These are phyloP conservation scores for Claviceps digitariae DNA, from an alignment of 2,329 filamentous ascomycete species.

Conservation along the genomic window DNA sequence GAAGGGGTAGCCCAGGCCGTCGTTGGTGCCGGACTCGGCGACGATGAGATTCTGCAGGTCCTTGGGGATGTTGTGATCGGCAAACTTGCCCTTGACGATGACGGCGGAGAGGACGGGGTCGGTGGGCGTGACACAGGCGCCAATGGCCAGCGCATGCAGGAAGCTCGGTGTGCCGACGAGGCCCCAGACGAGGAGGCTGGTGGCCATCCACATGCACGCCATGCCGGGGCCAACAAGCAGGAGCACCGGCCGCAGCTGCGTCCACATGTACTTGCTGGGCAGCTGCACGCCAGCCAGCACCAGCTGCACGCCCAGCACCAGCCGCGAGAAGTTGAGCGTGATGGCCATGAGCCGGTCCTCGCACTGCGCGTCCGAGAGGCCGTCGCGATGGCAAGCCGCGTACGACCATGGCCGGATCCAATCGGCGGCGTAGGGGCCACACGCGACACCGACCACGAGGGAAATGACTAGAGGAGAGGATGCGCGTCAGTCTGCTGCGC, in stretches of 20 bases:
- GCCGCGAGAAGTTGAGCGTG: slow-evolving; percentile 71
- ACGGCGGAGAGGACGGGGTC: slow-evolving; percentile 80
- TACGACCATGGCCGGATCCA: slow-evolving; percentile 66
- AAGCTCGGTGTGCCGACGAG: slow-evolving; percentile 60
- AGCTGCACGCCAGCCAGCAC: slow-evolving; percentile 81
- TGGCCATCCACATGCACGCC: slow-evolving; percentile 74
- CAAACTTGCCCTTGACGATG: slow-evolving; percentile 88
- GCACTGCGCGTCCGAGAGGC: slow-evolving; percentile 16
- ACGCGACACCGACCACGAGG: slow-evolving; percentile 61
- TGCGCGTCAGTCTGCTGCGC: not conserved
- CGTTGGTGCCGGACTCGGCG: slow-evolving; percentile 77
- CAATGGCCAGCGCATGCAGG: slow-evolving; percentile 66
- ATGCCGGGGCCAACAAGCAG: slow-evolving; percentile 74
- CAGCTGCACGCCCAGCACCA: slow-evolving; percentile 82
- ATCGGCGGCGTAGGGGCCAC: slow-evolving; percentile 66
- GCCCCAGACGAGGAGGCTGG: slow-evolving; percentile 65
- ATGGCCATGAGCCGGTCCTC: slow-evolving; percentile 50
- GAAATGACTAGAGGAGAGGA: slow-evolving; percentile 49
- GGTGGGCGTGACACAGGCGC: slow-evolving; percentile 81
- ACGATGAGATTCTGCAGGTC: slow-evolving; percentile 69
- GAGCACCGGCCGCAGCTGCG: slow-evolving; percentile 63
- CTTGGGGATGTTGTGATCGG: slow-evolving; percentile 76
- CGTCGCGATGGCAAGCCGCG: slow-evolving; percentile 29
- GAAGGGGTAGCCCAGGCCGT: slow-evolving; percentile 81
- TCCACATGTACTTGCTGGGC: slow-evolving; percentile 65